Base-by-base conservation (phyloP, 164 flowering plant genomes). In the Sextonia rubra region DNA sequence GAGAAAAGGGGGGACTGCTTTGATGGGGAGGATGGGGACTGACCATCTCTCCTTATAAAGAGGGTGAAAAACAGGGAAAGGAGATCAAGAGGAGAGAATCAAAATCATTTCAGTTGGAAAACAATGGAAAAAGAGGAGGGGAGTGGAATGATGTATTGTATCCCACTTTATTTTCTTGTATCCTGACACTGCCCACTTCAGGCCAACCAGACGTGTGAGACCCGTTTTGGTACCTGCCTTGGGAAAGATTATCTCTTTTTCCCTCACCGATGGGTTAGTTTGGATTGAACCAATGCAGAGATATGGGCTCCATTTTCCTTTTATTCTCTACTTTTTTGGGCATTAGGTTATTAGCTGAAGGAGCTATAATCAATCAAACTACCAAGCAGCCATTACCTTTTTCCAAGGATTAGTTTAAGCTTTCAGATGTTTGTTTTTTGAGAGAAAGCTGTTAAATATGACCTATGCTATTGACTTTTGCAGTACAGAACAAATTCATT, bases 41-140 rank as follows among this genome's bases (percentile, higher is more conserved):
- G 4, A 3, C 52, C 58, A 52, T 52, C 64, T 61, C 27, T 69
- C 62, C 27, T 56, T 71, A 71, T 47, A 71, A 47, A 61, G 66
- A 71, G 30, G 26, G 22, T 7, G 15, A 20, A 55, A 58, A 32
- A 60, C 29, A 48, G 25, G 66, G 58, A 70, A 56, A 70, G 30
- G 64, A 22, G 29, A 55, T 32, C 30, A 60, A 11, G 65, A 60
- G 64, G 8, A 70, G 66, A 71, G 73, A 71, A 61, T 60, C 66
- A 71, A 71, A 71, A 71, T 60, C 67, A 61, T 71, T 71, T 71
- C 66, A 62, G 67, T 61, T 71, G 73, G 73, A 71, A 71, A 71
- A 60, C 66, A 71, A 60, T 60, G 66, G 44, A 62, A 62, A 71
- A 61, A 71, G 66, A 61, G 66, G 17, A 47, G 58, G 73, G 25